A percentile compares a stretch with the other conserved stretches of the same genome.
phyloP scores from a whole-genome alignment of 306 rosid species.

The Trifolium fragiferum region DNA sequence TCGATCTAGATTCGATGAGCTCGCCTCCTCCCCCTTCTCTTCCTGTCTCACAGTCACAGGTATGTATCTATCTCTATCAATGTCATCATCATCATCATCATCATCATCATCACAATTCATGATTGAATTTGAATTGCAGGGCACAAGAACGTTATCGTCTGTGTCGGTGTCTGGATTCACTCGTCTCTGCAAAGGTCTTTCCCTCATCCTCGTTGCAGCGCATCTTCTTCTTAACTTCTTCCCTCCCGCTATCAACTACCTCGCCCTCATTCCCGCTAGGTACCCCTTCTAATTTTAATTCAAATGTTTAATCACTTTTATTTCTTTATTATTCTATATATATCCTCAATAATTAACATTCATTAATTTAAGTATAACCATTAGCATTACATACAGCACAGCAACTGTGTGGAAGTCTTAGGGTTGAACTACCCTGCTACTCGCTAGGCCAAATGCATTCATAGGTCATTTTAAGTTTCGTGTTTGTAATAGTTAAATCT shows the following conservation, averaged over 20 bases:
- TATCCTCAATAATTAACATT: too few relatives aligned
- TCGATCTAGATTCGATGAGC: slow-evolving; percentile 19
- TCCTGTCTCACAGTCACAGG: slow-evolving; percentile 28
- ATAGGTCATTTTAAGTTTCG: too few relatives aligned
- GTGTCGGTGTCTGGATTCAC: slow-evolving; percentile 72
- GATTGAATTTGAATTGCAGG: background rate
- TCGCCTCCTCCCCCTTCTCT: background rate
- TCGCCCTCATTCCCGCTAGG: slow-evolving; percentile 96
- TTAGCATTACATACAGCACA: background rate
- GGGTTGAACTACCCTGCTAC: too few relatives aligned
- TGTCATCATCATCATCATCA: too few relatives aligned
- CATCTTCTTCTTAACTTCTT: slow-evolving; percentile 72
- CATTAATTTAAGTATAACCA: background rate
- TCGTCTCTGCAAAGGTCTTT: slow-evolving; percentile 81
- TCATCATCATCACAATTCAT: background rate
- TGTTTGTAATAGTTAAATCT: too few relatives aligned
- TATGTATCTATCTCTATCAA: background rate
- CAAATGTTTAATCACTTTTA: background rate
- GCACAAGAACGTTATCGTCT: slow-evolving; percentile 44
- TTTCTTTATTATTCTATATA: too few relatives aligned
- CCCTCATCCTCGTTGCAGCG: slow-evolving; percentile 63
- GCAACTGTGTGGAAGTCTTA: too few relatives aligned
- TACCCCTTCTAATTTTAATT: slow-evolving; percentile 6
- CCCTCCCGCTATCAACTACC: slow-evolving; percentile 63
- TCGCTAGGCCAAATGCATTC: too few relatives aligned